A percentile compares a stretch with the other conserved stretches of the same genome.
phyloP scores from a whole-genome alignment of 1,284 basidiomycete species.

The Puccinia hordei region DNA sequence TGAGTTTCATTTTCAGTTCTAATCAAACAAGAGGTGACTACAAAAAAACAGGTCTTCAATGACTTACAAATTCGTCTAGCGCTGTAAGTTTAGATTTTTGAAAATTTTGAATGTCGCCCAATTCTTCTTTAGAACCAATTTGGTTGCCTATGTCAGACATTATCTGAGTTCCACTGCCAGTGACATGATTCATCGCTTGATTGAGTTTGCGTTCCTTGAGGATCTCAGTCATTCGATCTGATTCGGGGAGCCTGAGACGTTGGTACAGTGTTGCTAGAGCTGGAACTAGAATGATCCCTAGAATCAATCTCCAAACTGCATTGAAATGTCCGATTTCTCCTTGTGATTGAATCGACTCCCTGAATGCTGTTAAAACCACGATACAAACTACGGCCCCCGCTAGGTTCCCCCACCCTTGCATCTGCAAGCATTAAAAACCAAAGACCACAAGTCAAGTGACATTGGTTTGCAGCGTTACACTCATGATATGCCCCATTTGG shows the following conservation, averaged over 20 bases:
- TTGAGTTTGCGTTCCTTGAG: conserved; percentile 24
- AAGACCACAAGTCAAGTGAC: background rate
- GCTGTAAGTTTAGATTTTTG: background rate
- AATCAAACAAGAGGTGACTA: background rate
- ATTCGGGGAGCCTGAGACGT: conserved; percentile 73
- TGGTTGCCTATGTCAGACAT: background rate
- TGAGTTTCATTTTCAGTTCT: background rate
- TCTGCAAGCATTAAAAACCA: background rate
- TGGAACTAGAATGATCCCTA: conserved; percentile 72
- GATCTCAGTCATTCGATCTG: conserved; percentile 64
- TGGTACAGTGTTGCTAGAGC: conserved; percentile 72
- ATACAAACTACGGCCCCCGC: conserved; percentile 12
- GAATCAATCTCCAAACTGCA: conserved; percentile 54
- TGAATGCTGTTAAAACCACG: conserved; percentile 2
- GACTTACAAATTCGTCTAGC: conserved; percentile 11
- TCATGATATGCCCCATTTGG: background rate
- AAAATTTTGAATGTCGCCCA: background rate
- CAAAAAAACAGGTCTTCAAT: background rate
- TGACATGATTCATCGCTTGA: background rate
- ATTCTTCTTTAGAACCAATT: background rate
- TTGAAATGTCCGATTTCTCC: conserved; percentile 15
- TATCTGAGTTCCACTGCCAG: background rate
- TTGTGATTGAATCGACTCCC: background rate
- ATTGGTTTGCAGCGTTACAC: background rate
- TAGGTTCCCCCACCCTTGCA: conserved; percentile 39